A percentile compares a stretch with the other conserved stretches of the same genome.
Evolutionary conservation across 805 yeast genomes (phyloP).

Genomic region (Kuraishia floccosa): DNA sequence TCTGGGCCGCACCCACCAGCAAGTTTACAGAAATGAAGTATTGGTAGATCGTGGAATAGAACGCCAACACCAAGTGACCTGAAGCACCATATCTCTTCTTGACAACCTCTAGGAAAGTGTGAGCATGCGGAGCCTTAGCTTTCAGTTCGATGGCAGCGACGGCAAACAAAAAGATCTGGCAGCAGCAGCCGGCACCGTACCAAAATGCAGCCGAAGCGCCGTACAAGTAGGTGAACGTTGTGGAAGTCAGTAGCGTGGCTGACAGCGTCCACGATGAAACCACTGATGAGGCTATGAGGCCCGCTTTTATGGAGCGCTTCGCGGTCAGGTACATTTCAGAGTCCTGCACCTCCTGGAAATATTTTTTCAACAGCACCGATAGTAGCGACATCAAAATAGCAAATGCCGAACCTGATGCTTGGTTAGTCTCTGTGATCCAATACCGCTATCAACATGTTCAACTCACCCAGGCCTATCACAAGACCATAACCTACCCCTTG

Average conservation of each 20-base stretch:
- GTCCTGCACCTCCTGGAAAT: conserved; percentile 24
- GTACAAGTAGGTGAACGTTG: conserved; percentile 65
- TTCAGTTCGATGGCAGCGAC: conserved; percentile 83
- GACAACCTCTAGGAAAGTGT: conserved; percentile 81
- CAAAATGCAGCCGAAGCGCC: conserved; percentile 77
- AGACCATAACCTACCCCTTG: no score
- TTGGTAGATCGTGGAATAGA: conserved; percentile 81
- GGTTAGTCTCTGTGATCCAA: no score
- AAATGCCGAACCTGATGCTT: conserved; percentile 36
- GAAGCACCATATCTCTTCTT: conserved; percentile 66
- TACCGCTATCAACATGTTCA: no score
- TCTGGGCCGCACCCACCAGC: conserved; percentile 83
- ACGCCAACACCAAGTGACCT: conserved; percentile 60
- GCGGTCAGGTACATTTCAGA: conserved; percentile 15
- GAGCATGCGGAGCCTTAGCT: conserved; percentile 84
- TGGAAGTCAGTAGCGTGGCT: conserved; percentile 61
- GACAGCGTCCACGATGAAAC: conserved; percentile 19
- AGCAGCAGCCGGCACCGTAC: conserved; percentile 88
- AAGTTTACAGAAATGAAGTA: conserved; percentile 89
- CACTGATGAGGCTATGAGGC: conserved; percentile 10
- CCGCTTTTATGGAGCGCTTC: conserved; percentile 7
- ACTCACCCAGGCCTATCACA: no score
- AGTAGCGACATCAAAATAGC: conserved; percentile 25
- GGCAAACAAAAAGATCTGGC: conserved; percentile 80
- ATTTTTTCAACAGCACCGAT: conserved; percentile 16